These are phyloP conservation scores for Vaccinium vitisidaea DNA, from an alignment of 148 eudicot species.

Conservation along the genomic window DNA sequence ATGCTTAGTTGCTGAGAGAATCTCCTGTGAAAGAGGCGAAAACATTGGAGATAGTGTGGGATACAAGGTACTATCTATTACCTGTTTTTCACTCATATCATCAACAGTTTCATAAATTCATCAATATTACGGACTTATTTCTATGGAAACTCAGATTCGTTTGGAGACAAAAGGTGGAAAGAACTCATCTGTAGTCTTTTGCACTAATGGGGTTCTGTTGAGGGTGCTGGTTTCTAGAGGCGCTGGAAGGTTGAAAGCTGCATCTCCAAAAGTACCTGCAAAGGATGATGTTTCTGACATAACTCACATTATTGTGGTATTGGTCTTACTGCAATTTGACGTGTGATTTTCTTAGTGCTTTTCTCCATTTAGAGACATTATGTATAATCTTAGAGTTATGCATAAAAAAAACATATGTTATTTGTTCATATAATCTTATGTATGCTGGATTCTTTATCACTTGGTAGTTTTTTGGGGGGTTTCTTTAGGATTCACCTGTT, in stretches of 20 bases:
- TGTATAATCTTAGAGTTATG: neutral
- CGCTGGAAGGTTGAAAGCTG: slow-evolving; percentile 33
- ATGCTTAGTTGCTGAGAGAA: slow-evolving; percentile 82
- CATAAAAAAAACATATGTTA: neutral
- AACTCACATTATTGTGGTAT: slow-evolving; percentile 95
- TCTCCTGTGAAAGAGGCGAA: slow-evolving; percentile 88
- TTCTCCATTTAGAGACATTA: neutral
- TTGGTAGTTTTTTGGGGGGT: neutral
- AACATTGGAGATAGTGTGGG: slow-evolving; percentile 78
- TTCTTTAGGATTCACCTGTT: neutral
- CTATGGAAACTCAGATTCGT: slow-evolving; percentile 57
- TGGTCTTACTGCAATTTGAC: slow-evolving; percentile 13
- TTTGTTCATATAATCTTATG: neutral
- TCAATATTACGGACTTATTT: neutral
- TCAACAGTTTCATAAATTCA: neutral
- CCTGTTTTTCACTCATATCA: neutral
- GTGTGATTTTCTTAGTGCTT: neutral
- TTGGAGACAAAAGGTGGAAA: slow-evolving; percentile 87
- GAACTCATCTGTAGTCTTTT: slow-evolving; percentile 76
- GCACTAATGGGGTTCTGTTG: slow-evolving; percentile 83
- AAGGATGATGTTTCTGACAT: slow-evolving; percentile 43
- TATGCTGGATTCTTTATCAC: neutral
- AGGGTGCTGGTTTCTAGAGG: slow-evolving; percentile 67
- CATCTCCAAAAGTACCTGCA: slow-evolving; percentile 20
- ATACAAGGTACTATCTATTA: slow-evolving; percentile 63